These are phyloP conservation scores for Phytopythium litorale DNA, from an alignment of 352 stramenopile species.

Conservation along the genomic window DNA sequence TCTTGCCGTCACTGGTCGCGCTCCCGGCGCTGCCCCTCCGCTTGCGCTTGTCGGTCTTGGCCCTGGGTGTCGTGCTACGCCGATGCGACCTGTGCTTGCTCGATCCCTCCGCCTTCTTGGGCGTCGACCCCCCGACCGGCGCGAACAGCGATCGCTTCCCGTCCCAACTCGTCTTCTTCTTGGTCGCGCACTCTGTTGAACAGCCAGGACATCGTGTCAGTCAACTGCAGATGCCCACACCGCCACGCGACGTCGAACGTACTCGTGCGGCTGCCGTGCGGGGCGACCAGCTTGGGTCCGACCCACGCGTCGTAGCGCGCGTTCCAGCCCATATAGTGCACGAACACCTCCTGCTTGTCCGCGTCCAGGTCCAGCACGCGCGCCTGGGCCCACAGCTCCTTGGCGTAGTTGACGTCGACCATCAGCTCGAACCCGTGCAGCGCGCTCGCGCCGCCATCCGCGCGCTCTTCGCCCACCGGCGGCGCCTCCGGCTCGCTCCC, in stretches of 20 bases:
- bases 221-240: not conserved
- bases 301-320: constrained; percentile 68
- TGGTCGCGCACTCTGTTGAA: constrained; percentile 6
- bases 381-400: constrained; percentile 58
- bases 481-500: not conserved
- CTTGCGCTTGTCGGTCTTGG: constrained; percentile 3
- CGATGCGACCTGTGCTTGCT: constrained; percentile 2
- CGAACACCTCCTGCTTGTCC: constrained; percentile 29
- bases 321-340: constrained; percentile 83
- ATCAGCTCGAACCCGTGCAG: constrained; percentile 41
- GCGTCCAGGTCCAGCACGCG: constrained; percentile 49
- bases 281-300: constrained; percentile 28
- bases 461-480: not conserved
- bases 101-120: not conserved
- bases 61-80: not conserved
- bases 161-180: constrained; percentile 48
- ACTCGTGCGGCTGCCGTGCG: constrained; percentile 52
- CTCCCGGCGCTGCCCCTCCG: not conserved
- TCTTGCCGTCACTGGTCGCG: not conserved
- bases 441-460: constrained; percentile 5
- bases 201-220: not conserved
- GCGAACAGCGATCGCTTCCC: constrained; percentile 43
- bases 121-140: constrained; percentile 7
- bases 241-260: not conserved
- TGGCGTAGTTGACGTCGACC: constrained; percentile 52